Evolutionary conservation across 2,329 filamentous ascomycete genomes (phyloP), one percentile per base, ranked within the genome.

Genomic region (Claviceps maximensis): DNA sequence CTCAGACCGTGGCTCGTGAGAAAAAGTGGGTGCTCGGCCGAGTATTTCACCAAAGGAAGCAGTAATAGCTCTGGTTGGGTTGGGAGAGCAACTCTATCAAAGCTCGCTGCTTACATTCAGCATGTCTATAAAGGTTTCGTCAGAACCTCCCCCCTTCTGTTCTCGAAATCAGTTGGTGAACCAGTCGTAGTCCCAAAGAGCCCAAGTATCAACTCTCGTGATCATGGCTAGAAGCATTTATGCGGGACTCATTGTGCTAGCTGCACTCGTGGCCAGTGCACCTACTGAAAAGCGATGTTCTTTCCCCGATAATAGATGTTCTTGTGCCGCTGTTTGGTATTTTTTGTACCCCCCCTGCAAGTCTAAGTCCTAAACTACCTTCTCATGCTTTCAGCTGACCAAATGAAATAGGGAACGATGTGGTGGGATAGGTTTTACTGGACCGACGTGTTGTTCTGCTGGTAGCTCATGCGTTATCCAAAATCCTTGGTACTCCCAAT

Each of bases 361-460:
- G n/a, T n/a, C n/a, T n/a, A n/a, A 15, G 19, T n/a, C 36, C 27
- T 6, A 19, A n/a, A 12, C 9, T 23, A 21, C 21, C n/a, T 19
- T 53, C 19, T 42, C 46, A 36, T 12, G 42, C 19, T 44, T 13
- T 17, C 8, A 5, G 40, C 47, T 50, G n/a, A 53, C 38, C 40
- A 27, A 15, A 9, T 4, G 4, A 4, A 36, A 38, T n/a, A 63
- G 61, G 61, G 53, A 57, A 23, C 74, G 75, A 54, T 76, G 74
- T 44, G 74, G 73, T 53, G 73, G 74, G n/a, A 65, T 57, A n/a
- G 67, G 63, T 52, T 76, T 65, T 64, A 60, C 55, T 17, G 74
- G 73, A 23, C 58, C 70, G n/a, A 73, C 70, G 2, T 74, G 71
- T 64, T 76, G 74, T 54, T 58, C 53, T 4, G 65, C 65, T 19